Conservation (phyloP, 805 yeast genomes). For the Cyberlindnera samutprakarnensis region DNA sequence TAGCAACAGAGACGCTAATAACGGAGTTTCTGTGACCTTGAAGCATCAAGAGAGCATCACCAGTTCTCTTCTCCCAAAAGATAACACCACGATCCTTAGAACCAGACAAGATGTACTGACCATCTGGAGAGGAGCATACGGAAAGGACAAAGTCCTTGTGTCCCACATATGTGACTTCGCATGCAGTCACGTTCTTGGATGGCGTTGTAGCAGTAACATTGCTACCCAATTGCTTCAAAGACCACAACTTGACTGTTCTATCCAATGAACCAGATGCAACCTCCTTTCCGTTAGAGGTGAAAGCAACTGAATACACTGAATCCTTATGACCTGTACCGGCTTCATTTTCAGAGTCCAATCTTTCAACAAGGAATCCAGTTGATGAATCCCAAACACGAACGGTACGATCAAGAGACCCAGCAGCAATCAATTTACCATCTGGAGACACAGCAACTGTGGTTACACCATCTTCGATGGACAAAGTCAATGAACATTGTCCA, state of each 20-base stretch:
- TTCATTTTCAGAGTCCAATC: conserved; percentile 84
- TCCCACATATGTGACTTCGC: conserved; percentile 91
- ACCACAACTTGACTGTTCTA: conserved; percentile 94
- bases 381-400: conserved; percentile 96
- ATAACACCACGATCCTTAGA: conserved; percentile 96
- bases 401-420: conserved; percentile 91
- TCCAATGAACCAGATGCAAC: conserved; percentile 94
- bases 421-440: conserved; percentile 89
- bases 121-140: conserved; percentile 91
- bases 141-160: conserved; percentile 94
- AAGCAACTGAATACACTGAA: conserved; percentile 90
- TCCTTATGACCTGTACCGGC: conserved; percentile 92
- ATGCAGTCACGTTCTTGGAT: conserved; percentile 42
- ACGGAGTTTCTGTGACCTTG: conserved; percentile 97
- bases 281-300: conserved; percentile 85
- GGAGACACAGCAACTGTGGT: conserved; percentile 97
- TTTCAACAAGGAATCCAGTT: conserved; percentile 85
- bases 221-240: conserved; percentile 53
- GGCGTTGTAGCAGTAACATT: conserved; percentile 33
- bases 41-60: conserved; percentile 88
- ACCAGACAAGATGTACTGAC: conserved; percentile 85
- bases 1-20: conserved; percentile 87
- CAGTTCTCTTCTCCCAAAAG: conserved; percentile 90
- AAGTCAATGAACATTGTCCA: conserved; percentile 81
- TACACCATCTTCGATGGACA: conserved; percentile 94